These are phyloP conservation scores for Peniophora sp. DNA, from an alignment of 1,284 basidiomycete genomes.

Conservation along the genomic window DNA sequence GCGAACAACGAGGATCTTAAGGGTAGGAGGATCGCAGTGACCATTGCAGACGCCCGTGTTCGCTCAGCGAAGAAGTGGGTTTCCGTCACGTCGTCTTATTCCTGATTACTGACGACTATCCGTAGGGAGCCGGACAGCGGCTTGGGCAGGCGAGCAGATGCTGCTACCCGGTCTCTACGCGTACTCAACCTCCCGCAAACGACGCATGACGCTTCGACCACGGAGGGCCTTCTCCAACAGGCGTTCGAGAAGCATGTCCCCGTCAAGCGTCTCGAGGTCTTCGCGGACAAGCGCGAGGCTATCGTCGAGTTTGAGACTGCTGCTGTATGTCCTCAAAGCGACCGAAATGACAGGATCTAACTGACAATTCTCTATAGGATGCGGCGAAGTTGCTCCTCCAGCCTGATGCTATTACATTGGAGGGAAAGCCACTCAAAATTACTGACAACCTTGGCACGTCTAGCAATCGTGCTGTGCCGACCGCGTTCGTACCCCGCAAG, in stretches of 20 bases:
- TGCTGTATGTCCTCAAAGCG: slow-evolving; percentile 51
- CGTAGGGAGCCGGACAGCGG: slow-evolving; percentile 46
- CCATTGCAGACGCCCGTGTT: slow-evolving; percentile 69
- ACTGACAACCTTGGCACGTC: slow-evolving; percentile 31
- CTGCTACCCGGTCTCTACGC: slow-evolving; percentile 63
- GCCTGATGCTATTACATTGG: slow-evolving; percentile 61
- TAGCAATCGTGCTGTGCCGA: slow-evolving; percentile 22
- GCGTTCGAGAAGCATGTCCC: slow-evolving; percentile 68
- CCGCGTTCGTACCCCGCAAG: slow-evolving; percentile 55
- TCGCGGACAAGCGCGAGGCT: slow-evolving; percentile 60
- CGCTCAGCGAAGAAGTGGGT: slow-evolving; percentile 47
- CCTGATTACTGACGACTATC: slow-evolving; percentile 1
- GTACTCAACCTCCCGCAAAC: slow-evolving; percentile 67
- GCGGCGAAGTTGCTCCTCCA: slow-evolving; percentile 70
- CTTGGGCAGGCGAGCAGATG: slow-evolving; percentile 51
- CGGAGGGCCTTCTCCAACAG: slow-evolving; percentile 84
- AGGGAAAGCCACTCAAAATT: slow-evolving; percentile 48
- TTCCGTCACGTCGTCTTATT: background rate
- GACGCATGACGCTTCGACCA: slow-evolving; percentile 35
- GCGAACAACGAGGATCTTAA: slow-evolving; percentile 84
- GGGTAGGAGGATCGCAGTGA: slow-evolving; percentile 79
- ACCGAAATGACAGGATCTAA: background rate
- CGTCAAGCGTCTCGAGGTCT: slow-evolving; percentile 74
- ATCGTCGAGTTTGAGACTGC: slow-evolving; percentile 68
- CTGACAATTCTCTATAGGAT: slow-evolving; percentile 41